Evolutionary conservation across 2,329 filamentous ascomycete genomes (phyloP).

Genomic region (Claviceps purpurea): DNA sequence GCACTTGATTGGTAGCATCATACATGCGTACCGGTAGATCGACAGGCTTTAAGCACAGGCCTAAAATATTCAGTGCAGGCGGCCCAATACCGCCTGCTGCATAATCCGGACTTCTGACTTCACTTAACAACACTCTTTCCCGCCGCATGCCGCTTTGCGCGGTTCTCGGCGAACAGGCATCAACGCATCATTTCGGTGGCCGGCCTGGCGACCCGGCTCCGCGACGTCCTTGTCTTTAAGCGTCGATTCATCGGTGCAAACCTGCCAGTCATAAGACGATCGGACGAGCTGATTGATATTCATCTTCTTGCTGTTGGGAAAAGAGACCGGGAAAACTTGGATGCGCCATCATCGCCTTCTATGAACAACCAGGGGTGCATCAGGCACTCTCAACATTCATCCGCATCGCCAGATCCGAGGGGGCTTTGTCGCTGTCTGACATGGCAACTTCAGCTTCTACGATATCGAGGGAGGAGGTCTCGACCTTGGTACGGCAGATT

Average conservation of each 20-base stretch:
- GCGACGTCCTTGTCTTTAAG: background rate
- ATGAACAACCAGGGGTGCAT: constrained; percentile 3
- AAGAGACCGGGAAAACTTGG: background rate
- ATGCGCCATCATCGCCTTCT: constrained; percentile 1
- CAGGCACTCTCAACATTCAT: background rate
- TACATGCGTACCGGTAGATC: too few relatives aligned
- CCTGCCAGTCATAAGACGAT: background rate
- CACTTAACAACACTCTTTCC: background rate
- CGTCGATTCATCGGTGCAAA: background rate
- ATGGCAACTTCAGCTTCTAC: constrained; percentile 15
- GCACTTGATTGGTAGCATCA: too few relatives aligned
- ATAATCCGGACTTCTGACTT: background rate
- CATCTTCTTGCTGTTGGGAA: background rate
- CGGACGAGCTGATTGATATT: background rate
- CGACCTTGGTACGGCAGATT: constrained; percentile 29
- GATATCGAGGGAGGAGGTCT: constrained; percentile 28
- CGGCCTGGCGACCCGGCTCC: constrained; percentile 1
- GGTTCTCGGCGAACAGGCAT: background rate
- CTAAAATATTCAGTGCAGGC: background rate
- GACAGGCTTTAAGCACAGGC: too few relatives aligned
- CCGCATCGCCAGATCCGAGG: background rate
- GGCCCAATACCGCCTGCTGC: background rate
- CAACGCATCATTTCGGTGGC: background rate
- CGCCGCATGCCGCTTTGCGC: background rate
- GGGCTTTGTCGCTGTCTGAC: background rate